Conservation (phyloP, 2,329 filamentous ascomycete genomes). For the Penicillium concentricum region DNA sequence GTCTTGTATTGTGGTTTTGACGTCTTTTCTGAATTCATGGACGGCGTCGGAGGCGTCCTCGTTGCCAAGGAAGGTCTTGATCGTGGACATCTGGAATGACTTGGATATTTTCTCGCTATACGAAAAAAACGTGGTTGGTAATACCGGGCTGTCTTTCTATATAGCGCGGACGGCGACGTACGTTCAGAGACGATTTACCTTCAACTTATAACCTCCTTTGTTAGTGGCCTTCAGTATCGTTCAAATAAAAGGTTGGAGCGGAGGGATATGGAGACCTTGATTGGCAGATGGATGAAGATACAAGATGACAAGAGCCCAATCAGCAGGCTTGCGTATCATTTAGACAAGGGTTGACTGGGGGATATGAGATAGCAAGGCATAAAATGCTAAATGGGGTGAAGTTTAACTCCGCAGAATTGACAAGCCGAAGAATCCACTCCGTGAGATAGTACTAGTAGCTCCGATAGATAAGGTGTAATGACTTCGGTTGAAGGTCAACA, state of each 20-base stretch:
- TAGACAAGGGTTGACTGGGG: not conserved
- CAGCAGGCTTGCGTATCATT: not conserved
- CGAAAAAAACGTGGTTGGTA: no score
- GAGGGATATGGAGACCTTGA: not conserved
- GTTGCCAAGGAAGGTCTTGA: not conserved
- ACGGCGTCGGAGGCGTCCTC: not conserved
- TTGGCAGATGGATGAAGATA: not conserved
- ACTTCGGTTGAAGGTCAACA: not conserved
- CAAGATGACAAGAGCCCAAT: not conserved
- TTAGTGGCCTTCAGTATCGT: not conserved
- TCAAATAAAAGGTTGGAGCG: not conserved
- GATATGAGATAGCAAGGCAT: not conserved
- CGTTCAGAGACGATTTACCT: not conserved
- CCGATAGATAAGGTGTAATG: not conserved
- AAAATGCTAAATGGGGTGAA: not conserved
- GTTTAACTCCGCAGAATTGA: not conserved
- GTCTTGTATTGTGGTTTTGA: not conserved
- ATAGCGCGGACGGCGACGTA: not conserved
- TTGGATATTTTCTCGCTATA: not conserved
- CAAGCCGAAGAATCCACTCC: not conserved
- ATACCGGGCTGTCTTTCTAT: not conserved
- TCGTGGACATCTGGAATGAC: not conserved
- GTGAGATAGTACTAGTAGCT: not conserved
- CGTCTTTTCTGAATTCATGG: not conserved
- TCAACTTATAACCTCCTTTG: not conserved